phyloP scores from a whole-genome alignment of 768 basidiomycete genomes.

The Pisolithus microcarpus region DNA sequence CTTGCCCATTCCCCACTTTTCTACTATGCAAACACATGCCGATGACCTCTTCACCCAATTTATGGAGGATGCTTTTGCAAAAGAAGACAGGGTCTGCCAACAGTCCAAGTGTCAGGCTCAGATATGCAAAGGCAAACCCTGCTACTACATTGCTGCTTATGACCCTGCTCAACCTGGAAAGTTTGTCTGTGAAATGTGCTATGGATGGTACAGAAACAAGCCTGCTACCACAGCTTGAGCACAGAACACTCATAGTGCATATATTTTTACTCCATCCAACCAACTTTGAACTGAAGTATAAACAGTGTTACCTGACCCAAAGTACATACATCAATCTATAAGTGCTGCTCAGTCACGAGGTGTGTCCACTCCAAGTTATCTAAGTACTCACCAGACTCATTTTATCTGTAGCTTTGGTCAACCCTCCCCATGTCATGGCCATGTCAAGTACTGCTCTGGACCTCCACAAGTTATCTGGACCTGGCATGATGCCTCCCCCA shows the following conservation, averaged over 20 bases:
- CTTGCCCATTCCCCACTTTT: not conserved
- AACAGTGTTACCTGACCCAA: not conserved
- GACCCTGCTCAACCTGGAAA: not conserved
- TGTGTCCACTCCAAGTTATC: not conserved
- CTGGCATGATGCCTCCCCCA: not conserved
- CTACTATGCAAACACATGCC: not conserved
- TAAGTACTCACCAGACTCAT: not conserved
- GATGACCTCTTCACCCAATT: constrained; percentile 3
- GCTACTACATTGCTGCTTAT: not conserved
- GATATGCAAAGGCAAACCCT: constrained; percentile 3
- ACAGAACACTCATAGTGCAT: not conserved
- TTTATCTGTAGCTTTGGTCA: not conserved
- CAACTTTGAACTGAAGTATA: not conserved
- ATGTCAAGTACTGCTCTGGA: not conserved
- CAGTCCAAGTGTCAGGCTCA: not conserved
- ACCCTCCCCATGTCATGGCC: not conserved
- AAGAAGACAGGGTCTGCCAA: constrained; percentile 1
- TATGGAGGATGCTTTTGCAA: constrained; percentile 2
- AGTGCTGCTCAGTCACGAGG: not conserved
- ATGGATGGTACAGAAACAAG: not conserved
- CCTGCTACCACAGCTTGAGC: not conserved
- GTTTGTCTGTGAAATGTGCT: constrained; percentile 2
- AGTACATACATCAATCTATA: not conserved
- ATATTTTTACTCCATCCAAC: not conserved
- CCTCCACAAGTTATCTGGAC: not conserved